Conservation (phyloP, 495 filamentous ascomycete genomes). For the Aspergillus ellipticus region DNA sequence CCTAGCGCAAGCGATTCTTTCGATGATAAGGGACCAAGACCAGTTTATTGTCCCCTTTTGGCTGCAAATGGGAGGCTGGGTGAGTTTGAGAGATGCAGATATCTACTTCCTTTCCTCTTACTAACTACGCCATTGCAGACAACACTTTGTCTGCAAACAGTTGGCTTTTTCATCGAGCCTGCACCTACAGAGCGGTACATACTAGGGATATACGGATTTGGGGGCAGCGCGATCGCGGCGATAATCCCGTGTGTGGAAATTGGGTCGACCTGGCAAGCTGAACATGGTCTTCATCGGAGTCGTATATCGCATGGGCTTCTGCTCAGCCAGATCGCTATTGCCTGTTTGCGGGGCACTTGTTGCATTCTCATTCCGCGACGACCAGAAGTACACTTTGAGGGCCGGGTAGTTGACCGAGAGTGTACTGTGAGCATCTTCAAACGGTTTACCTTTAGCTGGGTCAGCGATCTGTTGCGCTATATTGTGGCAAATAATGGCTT, state of each 20-base stretch:
- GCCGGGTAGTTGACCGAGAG: slow-evolving; percentile 60
- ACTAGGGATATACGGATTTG: slow-evolving; percentile 29
- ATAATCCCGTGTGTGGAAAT: slow-evolving; percentile 18
- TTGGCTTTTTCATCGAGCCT: slow-evolving; percentile 34
- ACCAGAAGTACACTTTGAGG: slow-evolving; percentile 58
- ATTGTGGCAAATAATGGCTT: slow-evolving; percentile 54
- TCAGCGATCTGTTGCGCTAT: slow-evolving; percentile 45
- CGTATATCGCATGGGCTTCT: slow-evolving; percentile 18
- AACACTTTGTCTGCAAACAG: slow-evolving; percentile 27
- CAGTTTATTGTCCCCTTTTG: slow-evolving; percentile 21
- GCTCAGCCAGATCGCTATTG: slow-evolving; percentile 21
- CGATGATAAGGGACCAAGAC: neutral
- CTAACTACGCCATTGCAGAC: slow-evolving; percentile 11
- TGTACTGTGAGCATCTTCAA: slow-evolving; percentile 55
- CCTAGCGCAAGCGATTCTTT: slow-evolving; percentile 18
- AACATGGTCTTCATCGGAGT: slow-evolving; percentile 4
- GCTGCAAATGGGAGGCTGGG: slow-evolving; percentile 37
- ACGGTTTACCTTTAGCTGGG: slow-evolving; percentile 66
- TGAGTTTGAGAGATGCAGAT: slow-evolving; percentile 15
- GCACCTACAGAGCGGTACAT: slow-evolving; percentile 27
- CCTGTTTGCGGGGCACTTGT: slow-evolving; percentile 26
- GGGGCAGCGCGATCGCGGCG: slow-evolving; percentile 24
- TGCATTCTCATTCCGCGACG: slow-evolving; percentile 56
- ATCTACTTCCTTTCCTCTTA: neutral
- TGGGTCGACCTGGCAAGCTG: slow-evolving; percentile 13